Evolutionary conservation across 164 flowering plant genomes (phyloP).

Genomic region (Vitis labrusca): DNA sequence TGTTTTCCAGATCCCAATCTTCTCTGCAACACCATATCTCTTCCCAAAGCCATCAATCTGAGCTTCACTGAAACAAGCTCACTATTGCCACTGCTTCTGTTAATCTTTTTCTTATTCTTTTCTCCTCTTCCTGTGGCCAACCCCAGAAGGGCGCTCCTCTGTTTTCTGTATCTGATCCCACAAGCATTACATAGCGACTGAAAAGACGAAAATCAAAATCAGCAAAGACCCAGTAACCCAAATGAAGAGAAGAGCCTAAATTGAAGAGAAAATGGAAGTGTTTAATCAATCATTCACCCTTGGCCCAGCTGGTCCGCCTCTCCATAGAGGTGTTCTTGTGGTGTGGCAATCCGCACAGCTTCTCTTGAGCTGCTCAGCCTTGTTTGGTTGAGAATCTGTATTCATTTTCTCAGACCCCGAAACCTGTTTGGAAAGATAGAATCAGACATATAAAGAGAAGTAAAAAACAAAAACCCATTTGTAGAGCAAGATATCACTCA

Average conservation of each 20-base stretch:
- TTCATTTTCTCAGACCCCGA: conserved; percentile 16
- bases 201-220: background rate
- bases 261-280: background rate
- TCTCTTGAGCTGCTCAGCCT: conserved; percentile 19
- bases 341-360: conserved; percentile 55
- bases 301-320: conserved; percentile 83
- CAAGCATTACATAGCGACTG: conserved; percentile 92
- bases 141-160: conserved; percentile 50
- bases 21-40: conserved; percentile 26
- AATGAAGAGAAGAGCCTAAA: background rate
- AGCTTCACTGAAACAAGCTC: conserved; percentile 21
- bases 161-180: conserved; percentile 78
- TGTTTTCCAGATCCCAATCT: conserved; percentile 12
- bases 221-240: background rate
- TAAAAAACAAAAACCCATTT: background rate
- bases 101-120: conserved; percentile 26
- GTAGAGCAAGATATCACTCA: background rate
- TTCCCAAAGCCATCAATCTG: conserved; percentile 34
- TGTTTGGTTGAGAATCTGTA: background rate
- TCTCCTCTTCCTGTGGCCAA: conserved; percentile 20
- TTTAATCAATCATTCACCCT: conserved; percentile 33
- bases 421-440: conserved; percentile 17
- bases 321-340: conserved; percentile 73
- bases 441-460: background rate
- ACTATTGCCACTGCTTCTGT: conserved; percentile 1